These are phyloP conservation scores for Globisporangium perplexum DNA, from an alignment of 352 stramenopile genomes.

Conservation along the genomic window DNA sequence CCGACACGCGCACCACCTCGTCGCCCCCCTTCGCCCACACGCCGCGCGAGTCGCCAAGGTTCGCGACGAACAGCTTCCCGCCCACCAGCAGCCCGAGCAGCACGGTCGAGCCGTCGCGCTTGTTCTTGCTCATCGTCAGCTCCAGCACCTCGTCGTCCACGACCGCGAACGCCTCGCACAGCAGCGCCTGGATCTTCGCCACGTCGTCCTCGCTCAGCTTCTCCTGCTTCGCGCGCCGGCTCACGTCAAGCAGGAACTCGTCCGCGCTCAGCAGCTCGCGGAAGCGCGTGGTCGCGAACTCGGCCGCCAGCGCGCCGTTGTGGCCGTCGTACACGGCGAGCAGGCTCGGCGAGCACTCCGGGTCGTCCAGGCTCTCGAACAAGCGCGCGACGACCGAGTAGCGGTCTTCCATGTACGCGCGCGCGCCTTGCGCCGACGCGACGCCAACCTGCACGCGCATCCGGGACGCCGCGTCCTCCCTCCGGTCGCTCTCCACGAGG, in stretches of 20 bases:
- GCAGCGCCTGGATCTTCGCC: slow-evolving; percentile 33
- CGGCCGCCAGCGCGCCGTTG: slow-evolving; percentile 65
- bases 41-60: slow-evolving; percentile 69
- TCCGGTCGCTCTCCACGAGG: slow-evolving; percentile 10
- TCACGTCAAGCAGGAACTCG: slow-evolving; percentile 41
- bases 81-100: slow-evolving; percentile 61
- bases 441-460: slow-evolving; percentile 50
- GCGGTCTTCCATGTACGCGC: slow-evolving; percentile 78
- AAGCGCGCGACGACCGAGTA: slow-evolving; percentile 60
- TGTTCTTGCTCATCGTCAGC: slow-evolving; percentile 57
- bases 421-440: slow-evolving; percentile 49
- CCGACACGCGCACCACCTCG: slow-evolving; percentile 51
- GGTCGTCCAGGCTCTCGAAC: slow-evolving; percentile 38
- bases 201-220: slow-evolving; percentile 42
- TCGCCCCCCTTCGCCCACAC: slow-evolving; percentile 37
- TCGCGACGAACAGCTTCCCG: slow-evolving; percentile 74
- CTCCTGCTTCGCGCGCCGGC: slow-evolving; percentile 22
- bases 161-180: slow-evolving; percentile 47
- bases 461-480: slow-evolving; percentile 10
- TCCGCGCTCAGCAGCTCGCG: slow-evolving; percentile 46
- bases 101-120: slow-evolving; percentile 72
- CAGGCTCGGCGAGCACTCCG: slow-evolving; percentile 38
- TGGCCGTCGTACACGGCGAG: slow-evolving; percentile 72
- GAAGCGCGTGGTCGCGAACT: slow-evolving; percentile 56
- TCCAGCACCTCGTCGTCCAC: slow-evolving; percentile 74